Conservation (phyloP, 2,329 filamentous ascomycete species). For the Parafenestella ontariensis region DNA sequence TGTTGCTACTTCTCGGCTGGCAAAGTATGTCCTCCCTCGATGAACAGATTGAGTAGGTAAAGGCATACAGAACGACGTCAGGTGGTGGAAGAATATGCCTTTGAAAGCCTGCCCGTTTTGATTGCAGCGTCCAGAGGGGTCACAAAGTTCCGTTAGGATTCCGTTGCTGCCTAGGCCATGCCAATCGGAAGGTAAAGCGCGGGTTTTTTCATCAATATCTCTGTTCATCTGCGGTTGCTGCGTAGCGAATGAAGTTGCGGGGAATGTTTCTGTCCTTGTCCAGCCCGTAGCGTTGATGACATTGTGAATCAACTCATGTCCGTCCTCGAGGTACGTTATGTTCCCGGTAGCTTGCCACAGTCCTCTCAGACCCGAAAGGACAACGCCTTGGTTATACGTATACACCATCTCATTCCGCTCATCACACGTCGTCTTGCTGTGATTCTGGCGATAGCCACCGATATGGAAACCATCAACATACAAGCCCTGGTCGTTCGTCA, state of each 20-base stretch:
- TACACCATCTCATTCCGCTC: conserved; percentile 86
- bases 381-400: conserved; percentile 93
- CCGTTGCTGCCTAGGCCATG: conserved; percentile 78
- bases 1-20: conserved; percentile 29
- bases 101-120: conserved; percentile 93
- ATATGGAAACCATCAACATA: conserved; percentile 93
- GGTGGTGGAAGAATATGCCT: conserved; percentile 91
- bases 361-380: conserved; percentile 81
- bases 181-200: conserved; percentile 58
- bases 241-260: conserved; percentile 3
- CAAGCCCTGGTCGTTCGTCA: conserved; percentile 77
- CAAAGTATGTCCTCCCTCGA: conserved; percentile 53
- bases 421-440: conserved; percentile 76
- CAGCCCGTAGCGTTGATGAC: conserved; percentile 84
- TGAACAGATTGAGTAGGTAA: conserved; percentile 59
- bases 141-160: conserved; percentile 84
- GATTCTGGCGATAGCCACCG: conserved; percentile 63
- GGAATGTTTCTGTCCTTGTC: conserved; percentile 45
- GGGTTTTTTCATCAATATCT: conserved; percentile 9
- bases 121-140: conserved; percentile 74
- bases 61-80: conserved; percentile 77
- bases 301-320: conserved; percentile 75
- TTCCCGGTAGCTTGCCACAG: conserved; percentile 81
- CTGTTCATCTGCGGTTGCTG: background rate
- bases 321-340: conserved; percentile 75